Conservation (phyloP, 345 rosid species). For the Populus pruinosa region DNA sequence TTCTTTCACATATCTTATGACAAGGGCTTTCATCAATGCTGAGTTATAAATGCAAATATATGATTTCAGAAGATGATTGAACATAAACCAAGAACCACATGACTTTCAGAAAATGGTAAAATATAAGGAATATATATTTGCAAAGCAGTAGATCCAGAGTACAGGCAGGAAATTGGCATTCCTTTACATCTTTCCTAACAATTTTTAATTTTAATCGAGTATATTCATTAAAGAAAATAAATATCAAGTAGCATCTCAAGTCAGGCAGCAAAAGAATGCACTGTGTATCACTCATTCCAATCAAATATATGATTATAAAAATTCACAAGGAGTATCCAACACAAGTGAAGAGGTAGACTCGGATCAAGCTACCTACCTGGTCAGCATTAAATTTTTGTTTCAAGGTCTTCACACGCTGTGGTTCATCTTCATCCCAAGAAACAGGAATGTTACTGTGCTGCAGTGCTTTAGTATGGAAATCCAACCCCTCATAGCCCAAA, state of each 20-base stretch:
- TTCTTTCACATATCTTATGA: not conserved
- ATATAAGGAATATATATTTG: too few species aligned
- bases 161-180: too few species aligned
- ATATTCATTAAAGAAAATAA: too few species aligned
- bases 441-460: conserved; percentile 73
- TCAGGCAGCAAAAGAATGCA: too few species aligned
- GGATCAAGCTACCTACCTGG: conserved; percentile 47
- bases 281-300: not conserved
- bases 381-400: conserved; percentile 68
- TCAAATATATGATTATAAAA: not conserved
- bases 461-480: conserved; percentile 76
- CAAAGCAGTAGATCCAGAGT: too few species aligned
- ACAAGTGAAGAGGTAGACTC: not conserved
- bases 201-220: not conserved
- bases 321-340: not conserved
- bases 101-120: too few species aligned
- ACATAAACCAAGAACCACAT: not conserved
- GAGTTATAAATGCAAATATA: not conserved
- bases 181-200: too few species aligned
- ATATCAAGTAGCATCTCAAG: too few species aligned
- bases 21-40: not conserved
- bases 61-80: not conserved
- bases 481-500: conserved; percentile 58
- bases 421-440: conserved; percentile 98
- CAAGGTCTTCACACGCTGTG: conserved; percentile 72